Conservation (phyloP, 129 eudicot species). For the Helichrysum umbraculigerum region DNA sequence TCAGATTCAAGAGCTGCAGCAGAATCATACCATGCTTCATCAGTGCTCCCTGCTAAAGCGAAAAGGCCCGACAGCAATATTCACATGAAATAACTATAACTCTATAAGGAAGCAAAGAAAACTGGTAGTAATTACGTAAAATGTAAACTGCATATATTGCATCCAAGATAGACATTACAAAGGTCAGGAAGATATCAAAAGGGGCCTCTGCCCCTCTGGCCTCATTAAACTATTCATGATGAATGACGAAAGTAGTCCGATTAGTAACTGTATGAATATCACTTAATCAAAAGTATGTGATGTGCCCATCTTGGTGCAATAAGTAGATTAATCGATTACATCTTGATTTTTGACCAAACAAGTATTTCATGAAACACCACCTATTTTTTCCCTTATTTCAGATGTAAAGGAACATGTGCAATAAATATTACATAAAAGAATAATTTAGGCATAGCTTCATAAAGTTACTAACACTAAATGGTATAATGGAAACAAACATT, state of each 20-base stretch:
- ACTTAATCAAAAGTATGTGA: background rate
- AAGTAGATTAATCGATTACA: conserved; percentile 2
- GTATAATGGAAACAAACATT: background rate
- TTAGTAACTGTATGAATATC: background rate
- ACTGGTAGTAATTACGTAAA: background rate
- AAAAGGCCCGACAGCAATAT: conserved; percentile 17
- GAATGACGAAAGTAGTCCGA: background rate
- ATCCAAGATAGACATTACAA: background rate
- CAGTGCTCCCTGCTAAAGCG: conserved; percentile 49
- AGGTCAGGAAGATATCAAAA: background rate
- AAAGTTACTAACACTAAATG: background rate
- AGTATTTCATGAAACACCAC: background rate
- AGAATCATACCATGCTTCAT: conserved; percentile 85
- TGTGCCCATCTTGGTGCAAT: conserved; percentile 11
- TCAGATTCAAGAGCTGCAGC: conserved; percentile 77
- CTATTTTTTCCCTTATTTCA: background rate
- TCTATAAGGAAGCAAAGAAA: conserved; percentile 7
- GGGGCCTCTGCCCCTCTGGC: background rate
- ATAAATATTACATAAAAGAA: background rate
- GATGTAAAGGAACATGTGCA: background rate
- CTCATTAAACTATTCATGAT: background rate
- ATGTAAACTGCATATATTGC: background rate
- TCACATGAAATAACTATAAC: conserved; percentile 10
- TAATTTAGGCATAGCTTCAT: conserved; percentile 11
- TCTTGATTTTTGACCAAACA: background rate